phyloP scores from a whole-genome alignment of 2,329 filamentous ascomycete genomes.

The Botrytis fabae region DNA sequence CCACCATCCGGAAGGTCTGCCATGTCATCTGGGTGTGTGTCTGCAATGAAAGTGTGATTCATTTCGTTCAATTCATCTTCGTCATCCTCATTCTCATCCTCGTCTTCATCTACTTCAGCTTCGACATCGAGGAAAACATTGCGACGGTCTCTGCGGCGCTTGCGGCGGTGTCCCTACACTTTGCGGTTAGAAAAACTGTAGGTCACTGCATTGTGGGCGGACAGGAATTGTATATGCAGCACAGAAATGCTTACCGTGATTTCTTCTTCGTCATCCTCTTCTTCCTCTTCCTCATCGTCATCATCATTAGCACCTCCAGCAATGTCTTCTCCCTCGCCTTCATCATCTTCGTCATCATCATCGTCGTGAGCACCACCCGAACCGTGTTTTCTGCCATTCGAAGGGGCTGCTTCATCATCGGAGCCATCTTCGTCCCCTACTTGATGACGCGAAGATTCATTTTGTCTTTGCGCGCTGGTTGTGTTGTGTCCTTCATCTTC shows the following conservation, averaged over 20 bases:
- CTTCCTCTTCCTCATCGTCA: slow-evolving; percentile 52
- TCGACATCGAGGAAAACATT: slow-evolving; percentile 96
- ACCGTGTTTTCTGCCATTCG: slow-evolving; percentile 30
- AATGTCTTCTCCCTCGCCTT: slow-evolving; percentile 44
- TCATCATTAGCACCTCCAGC: slow-evolving; percentile 41
- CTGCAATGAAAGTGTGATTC: slow-evolving; percentile 77
- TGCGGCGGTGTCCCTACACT: slow-evolving; percentile 67
- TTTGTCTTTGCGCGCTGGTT: slow-evolving; percentile 35
- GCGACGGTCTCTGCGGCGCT: slow-evolving; percentile 72
- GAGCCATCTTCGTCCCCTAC: slow-evolving; percentile 49
- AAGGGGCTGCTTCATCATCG: slow-evolving; percentile 49
- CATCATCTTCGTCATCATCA: slow-evolving; percentile 46
- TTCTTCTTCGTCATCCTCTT: slow-evolving; percentile 66
- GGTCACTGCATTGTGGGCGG: slow-evolving; percentile 31
- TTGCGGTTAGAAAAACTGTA: slow-evolving; percentile 28
- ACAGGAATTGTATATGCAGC: background rate
- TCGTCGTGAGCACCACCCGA: slow-evolving; percentile 24
- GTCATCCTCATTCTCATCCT: slow-evolving; percentile 83
- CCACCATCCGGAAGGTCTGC: slow-evolving; percentile 72
- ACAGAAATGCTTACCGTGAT: slow-evolving; percentile 45
- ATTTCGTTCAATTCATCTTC: slow-evolving; percentile 84
- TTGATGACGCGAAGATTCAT: slow-evolving; percentile 36
- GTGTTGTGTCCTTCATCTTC: slow-evolving; percentile 50
- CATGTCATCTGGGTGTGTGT: slow-evolving; percentile 87
- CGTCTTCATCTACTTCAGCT: slow-evolving; percentile 93